Percentiles rank a stretch among this genome's conserved stretches.
Evolutionary conservation across 352 stramenopile species (phyloP).

Genomic region (Phytopythium aichiense): DNA sequence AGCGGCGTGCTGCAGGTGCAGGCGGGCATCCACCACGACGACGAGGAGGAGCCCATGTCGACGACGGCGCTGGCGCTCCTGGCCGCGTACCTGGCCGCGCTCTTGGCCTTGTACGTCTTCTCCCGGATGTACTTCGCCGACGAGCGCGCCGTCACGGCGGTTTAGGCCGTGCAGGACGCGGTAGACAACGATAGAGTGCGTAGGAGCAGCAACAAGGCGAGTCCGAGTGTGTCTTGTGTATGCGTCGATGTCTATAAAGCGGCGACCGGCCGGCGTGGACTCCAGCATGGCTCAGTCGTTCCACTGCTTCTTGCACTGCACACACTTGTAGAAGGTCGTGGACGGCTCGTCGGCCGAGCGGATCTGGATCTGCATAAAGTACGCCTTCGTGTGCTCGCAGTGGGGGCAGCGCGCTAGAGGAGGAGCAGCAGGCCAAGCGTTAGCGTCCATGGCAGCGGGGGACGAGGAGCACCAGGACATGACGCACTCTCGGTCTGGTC

Average conservation of each 20-base stretch:
- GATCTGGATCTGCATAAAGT: slow-evolving; percentile 99
- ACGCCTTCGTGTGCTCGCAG: slow-evolving; percentile 95
- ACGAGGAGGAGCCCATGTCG: slow-evolving; percentile 71
- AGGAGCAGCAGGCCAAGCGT: background rate
- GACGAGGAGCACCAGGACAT: background rate
- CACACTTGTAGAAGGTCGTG: slow-evolving; percentile 99
- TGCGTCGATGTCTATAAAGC: background rate
- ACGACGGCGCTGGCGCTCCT: slow-evolving; percentile 55
- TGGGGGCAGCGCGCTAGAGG: slow-evolving; percentile 87
- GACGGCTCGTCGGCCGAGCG: slow-evolving; percentile 97
- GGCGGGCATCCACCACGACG: slow-evolving; percentile 75
- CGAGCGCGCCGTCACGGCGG: slow-evolving; percentile 39
- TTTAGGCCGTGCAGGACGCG: slow-evolving; percentile 3
- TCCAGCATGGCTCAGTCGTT: slow-evolving; percentile 60
- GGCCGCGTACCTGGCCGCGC: slow-evolving; percentile 35
- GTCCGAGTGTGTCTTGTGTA: background rate
- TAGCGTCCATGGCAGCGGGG: background rate
- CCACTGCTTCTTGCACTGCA: slow-evolving; percentile 97
- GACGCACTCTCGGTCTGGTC: slow-evolving; percentile 93
- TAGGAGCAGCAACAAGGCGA: background rate
- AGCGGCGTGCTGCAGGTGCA: slow-evolving; percentile 83
- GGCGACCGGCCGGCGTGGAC: slow-evolving; percentile 2
- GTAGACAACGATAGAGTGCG: background rate
- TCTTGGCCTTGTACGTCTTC: slow-evolving; percentile 61
- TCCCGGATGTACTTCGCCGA: slow-evolving; percentile 64